Evolutionary conservation across 208 protist species (phyloP), one percentile per base, ranked within the genome.

Genomic region (Lotmaria passim): DNA sequence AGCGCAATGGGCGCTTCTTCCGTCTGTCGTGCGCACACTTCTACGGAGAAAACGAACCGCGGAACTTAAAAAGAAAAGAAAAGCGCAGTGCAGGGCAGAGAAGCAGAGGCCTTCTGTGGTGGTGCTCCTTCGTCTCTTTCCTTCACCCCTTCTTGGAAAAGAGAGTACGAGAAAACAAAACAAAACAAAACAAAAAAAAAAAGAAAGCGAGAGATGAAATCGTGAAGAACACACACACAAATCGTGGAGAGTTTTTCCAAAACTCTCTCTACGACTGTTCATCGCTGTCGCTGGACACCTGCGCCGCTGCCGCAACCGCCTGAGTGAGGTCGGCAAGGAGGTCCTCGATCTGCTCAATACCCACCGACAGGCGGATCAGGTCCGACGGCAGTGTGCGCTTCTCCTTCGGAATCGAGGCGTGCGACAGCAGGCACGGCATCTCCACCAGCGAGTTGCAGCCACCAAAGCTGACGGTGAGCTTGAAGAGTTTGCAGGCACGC

Each of bases 301-400:
- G 30, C 44, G 76, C 77, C 7, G 84, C 82, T 28, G 80, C 78
- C 43, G 86, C 88, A 17, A 98, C 75, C 30, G 95, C 95, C 58
- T 87, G 73, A 17, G 77, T 62, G 3, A 98, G 71, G 79, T 98
- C 96, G 0, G 69, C 78, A 23, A 98, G 50, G 19, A 99, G 85
- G 72, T 99, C 97, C 36, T 94, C 81, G 47, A 87, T 78, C 53
- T 98, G 90, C 74, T 99, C 96, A 75, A 99, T 93, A 46, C 97
- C 97, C 47, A 98, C 80, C n/a, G 88, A 97, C 14, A 98, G 76
- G 14, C 97, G 81, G 61, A 98, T 90, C 31, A 99, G 82, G 47
- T 87, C 86, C 33, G 88, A 88, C n/a, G 89, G 85, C 17, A 94
- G 74, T 19, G 84, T 92, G 57, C 89, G 91, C 75, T 96, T 82